A percentile compares a stretch with the other conserved stretches of the same genome.
Conservation (phyloP, 441 rosid species). For the Euphorbia neoarborescens region DNA sequence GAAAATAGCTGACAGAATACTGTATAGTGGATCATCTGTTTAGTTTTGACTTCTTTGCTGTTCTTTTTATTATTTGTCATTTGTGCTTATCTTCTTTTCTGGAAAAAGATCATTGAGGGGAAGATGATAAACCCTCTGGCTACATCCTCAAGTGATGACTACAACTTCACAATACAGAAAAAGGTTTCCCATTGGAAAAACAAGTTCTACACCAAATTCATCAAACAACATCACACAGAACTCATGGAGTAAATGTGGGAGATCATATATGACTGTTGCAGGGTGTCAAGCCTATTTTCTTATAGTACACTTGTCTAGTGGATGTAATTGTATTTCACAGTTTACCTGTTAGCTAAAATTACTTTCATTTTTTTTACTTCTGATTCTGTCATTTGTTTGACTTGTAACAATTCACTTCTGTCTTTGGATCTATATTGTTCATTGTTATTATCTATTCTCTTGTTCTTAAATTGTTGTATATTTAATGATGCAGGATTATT, state of each 20-base stretch:
- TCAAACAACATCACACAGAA: background rate
- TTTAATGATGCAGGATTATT: slow-evolving; percentile 55
- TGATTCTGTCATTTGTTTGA: slow-evolving; percentile 6
- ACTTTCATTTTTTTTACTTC: background rate
- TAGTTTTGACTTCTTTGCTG: background rate
- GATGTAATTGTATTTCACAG: background rate
- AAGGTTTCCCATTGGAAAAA: background rate
- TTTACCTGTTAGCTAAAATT: background rate
- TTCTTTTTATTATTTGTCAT: background rate
- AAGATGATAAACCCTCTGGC: background rate
- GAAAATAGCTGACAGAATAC: background rate
- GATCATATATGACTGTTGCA: background rate
- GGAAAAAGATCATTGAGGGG: background rate
- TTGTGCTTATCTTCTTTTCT: background rate
- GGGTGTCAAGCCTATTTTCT: background rate
- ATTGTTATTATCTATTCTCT: background rate
- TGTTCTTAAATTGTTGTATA: slow-evolving; percentile 10
- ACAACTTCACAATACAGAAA: background rate
- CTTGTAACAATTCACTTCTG: background rate
- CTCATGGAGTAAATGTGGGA: background rate
- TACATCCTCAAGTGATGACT: background rate
- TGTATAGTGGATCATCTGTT: background rate
- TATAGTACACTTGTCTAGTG: background rate
- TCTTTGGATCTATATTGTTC: slow-evolving; percentile 1
- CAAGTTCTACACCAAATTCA: background rate